Base-by-base conservation (phyloP, 2,329 filamentous ascomycete species). In the Tolypocladium pustulatum region DNA sequence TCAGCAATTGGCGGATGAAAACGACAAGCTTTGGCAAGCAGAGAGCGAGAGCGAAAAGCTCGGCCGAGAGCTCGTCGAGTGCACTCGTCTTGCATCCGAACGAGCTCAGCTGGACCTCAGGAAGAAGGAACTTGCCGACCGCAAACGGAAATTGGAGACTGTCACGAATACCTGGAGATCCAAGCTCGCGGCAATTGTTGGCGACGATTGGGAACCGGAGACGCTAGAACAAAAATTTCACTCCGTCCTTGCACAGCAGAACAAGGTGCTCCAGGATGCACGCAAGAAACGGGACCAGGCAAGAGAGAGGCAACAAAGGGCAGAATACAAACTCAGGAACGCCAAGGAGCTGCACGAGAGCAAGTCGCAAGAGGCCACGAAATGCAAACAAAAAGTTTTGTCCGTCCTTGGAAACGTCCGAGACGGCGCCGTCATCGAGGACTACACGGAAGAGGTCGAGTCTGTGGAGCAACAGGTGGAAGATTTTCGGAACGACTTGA, bases 81-180 rank as follows among this genome's bases (percentile, higher is more conserved):
- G 88, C 60, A 96, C 89, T 2, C 86, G 87, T 59, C 82, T 89
- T 59, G 91, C 91, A 7, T 85, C 87, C 4, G 91, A 96, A 62
- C 82, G 91, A 41, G 94, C 93, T 15, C 87, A 89, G 65, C 80
- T 99, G 13, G 90, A 96, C 59, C 86, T 89, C 65, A 81, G 92
- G 38, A 91, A 88, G 67, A 92, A 91, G 65, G 89, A 96, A 67
- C 73, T 91, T 34, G 83, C 84, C 62, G 87, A 91, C 63, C 84
- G 87, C 58, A 83, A 89, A 69, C 82, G 84, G 38, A 89, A 88
- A 61, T 77, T 97, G 2, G 82, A 91, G 10, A 94, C 90, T 0
- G 84, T 97, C 75, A 83, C 78, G 61, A 84, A 78, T 54, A 90
- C 90, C 0, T 90, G 95, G 77, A 82, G 81, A 56, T 78, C 86